A percentile compares a stretch with the other conserved stretches of the same genome.
Evolutionary conservation across 495 filamentous ascomycete genomes (phyloP).

Genomic region (Lasiosphaeria hispida): DNA sequence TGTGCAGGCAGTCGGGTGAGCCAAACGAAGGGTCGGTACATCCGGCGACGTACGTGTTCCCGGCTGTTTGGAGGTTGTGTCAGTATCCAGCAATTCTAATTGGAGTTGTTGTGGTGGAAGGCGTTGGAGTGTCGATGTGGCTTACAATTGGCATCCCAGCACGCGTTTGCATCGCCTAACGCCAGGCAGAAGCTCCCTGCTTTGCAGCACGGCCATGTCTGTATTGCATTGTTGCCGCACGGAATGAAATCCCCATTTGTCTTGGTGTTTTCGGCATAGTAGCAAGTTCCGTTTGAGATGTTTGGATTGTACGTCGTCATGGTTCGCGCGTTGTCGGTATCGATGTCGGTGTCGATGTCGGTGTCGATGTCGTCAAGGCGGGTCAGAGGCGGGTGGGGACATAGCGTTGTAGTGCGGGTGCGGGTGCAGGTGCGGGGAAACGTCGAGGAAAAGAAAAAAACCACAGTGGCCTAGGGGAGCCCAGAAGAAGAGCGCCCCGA

Average conservation of each 20-base stretch:
- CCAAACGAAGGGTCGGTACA: conserved; percentile 25
- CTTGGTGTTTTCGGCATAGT: conserved; percentile 21
- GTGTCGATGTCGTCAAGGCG: no score
- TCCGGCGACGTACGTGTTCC: conserved; percentile 23
- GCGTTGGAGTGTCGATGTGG: not conserved
- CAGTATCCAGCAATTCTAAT: no score
- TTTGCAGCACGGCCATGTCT: conserved; percentile 22
- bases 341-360: no score
- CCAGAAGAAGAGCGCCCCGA: no score
- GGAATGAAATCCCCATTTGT: conserved; percentile 22
- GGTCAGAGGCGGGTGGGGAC: no score
- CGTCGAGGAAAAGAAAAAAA: no score
- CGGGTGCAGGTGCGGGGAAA: no score
- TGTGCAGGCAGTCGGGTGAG: conserved; percentile 20
- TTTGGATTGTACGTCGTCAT: conserved; percentile 18
- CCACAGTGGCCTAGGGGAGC: no score
- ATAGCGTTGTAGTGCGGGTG: no score
- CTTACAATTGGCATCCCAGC: conserved; percentile 20
- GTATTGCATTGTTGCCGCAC: conserved; percentile 19
- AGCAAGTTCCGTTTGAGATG: conserved; percentile 23
- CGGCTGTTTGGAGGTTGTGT: conserved; percentile 4
- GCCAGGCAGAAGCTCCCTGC: conserved; percentile 19
- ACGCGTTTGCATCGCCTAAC: conserved; percentile 20
- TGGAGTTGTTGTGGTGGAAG: not conserved
- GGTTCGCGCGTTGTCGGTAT: no score